Evolutionary conservation across 169 alveolate species (phyloP), one percentile per base, ranked within the genome.

Genomic region (Plasmodium yoelii): DNA sequence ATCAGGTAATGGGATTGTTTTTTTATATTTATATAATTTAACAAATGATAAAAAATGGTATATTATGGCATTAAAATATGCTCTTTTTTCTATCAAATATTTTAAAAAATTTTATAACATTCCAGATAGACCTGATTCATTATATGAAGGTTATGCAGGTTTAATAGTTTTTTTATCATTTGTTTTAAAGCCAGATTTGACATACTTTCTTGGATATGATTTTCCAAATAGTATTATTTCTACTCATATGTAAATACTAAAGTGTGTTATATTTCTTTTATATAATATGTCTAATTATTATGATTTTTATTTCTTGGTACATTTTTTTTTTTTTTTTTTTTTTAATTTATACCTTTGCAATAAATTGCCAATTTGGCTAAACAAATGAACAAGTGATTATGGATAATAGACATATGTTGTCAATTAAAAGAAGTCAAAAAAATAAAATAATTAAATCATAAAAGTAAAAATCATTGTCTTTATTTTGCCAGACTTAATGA

Each of bases 61-160:
- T 44, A n/a, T 46, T n/a, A 77, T 47, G 65, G 74, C 88, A 10
- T 77, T 63, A 44, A 77, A 77, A 68, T 77, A 77, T 63, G 88
- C 77, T 24, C 77, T 56, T 26, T 77, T 77, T 53, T 77, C 53
- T 22, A 77, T 77, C 9, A 77, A 77, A 51, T 42, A 63, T 49
- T 77, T 77, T 77, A 70, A 77, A 10, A 65, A 56, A 13, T 64
- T 77, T 49, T 77, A 65, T 69, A 44, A 53, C 12, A 49, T 77
- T n/a, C 88, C 88, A 0, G 88, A 77, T 44, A 77, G 88, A 19
- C 88, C 88, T 44, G 12, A 63, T 12, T 77, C 88, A 3, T 56
- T 77, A 13, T 77, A 63, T 42, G 88, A 77, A 19, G 88, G 88
- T 6, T 77, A 63, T 64, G 88, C 73, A 13, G 88, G 72, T 4